Percentiles rank a stretch among this genome's conserved stretches.
Conservation (phyloP, 164 flowering plant species). For the Protea cynaroides region DNA sequence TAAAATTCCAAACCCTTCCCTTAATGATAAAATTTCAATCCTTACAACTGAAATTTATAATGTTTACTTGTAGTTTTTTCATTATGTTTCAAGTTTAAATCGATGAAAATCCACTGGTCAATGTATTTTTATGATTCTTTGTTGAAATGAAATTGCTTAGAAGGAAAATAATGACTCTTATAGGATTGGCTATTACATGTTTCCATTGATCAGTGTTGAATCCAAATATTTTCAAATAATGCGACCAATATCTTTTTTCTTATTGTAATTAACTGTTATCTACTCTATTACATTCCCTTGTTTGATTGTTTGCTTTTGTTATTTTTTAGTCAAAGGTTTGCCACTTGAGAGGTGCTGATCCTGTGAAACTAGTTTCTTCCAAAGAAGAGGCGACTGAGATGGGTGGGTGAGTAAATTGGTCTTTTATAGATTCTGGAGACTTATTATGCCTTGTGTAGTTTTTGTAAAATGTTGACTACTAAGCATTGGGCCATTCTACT, state of each 20-base stretch:
- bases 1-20: too few species aligned
- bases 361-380: constrained; percentile 36
- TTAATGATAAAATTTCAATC: too few species aligned
- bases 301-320: constrained; percentile 2
- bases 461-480: not conserved
- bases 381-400: constrained; percentile 83
- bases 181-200: too few species aligned
- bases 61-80: too few species aligned
- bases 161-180: not conserved
- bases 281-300: not conserved
- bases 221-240: too few species aligned
- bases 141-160: not conserved
- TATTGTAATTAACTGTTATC: not conserved
- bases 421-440: too few species aligned
- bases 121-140: not conserved
- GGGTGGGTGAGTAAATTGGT: constrained; percentile 79
- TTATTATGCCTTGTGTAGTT: not conserved
- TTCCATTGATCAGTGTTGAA: too few species aligned
- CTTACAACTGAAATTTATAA: too few species aligned
- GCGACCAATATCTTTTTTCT: not conserved
- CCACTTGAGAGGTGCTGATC: constrained; percentile 51
- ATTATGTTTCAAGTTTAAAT: too few species aligned
- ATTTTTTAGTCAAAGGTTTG: constrained; percentile 65
- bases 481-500: not conserved
- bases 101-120: too few species aligned